A percentile compares a stretch with the other conserved stretches of the same genome.
These are phyloP conservation scores for Bipolaris bicolor DNA, from an alignment of 2,329 filamentous ascomycete genomes.

Conservation along the genomic window DNA sequence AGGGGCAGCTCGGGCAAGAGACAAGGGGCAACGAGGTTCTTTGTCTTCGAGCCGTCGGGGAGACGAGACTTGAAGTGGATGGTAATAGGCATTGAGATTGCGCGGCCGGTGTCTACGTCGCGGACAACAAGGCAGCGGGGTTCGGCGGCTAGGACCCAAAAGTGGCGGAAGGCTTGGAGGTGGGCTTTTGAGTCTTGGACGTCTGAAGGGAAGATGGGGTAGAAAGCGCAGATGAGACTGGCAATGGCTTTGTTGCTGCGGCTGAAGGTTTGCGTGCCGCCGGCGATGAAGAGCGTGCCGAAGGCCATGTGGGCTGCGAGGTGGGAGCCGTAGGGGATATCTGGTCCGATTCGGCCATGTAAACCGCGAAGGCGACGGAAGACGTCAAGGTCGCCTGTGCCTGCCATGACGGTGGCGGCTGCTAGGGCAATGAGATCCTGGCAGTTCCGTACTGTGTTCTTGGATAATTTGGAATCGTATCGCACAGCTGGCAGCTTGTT, in stretches of 20 bases:
- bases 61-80: constrained; percentile 62
- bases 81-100: constrained; percentile 74
- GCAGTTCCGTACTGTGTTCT: constrained; percentile 85
- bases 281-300: constrained; percentile 87
- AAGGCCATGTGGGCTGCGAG: constrained; percentile 91
- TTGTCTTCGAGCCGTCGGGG: constrained; percentile 19
- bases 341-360: constrained; percentile 82
- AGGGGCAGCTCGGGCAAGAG: constrained; percentile 69
- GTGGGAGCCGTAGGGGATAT: constrained; percentile 91
- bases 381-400: constrained; percentile 85
- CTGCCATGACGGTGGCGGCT: constrained; percentile 89
- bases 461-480: constrained; percentile 85
- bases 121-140: constrained; percentile 86
- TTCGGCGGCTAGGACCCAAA: constrained; percentile 95
- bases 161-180: constrained; percentile 92
- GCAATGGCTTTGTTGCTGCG: constrained; percentile 87
- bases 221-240: constrained; percentile 86
- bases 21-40: constrained; percentile 59
- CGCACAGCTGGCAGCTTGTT: constrained; percentile 66
- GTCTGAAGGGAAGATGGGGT: constrained; percentile 86
- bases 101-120: constrained; percentile 82
- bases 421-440: constrained; percentile 86
- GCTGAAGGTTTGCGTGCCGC: constrained; percentile 89
- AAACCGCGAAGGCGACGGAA: constrained; percentile 85
- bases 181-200: constrained; percentile 95